phyloP scores from a whole-genome alignment of 306 rosid genomes.

The Lathyrus aphaca region DNA sequence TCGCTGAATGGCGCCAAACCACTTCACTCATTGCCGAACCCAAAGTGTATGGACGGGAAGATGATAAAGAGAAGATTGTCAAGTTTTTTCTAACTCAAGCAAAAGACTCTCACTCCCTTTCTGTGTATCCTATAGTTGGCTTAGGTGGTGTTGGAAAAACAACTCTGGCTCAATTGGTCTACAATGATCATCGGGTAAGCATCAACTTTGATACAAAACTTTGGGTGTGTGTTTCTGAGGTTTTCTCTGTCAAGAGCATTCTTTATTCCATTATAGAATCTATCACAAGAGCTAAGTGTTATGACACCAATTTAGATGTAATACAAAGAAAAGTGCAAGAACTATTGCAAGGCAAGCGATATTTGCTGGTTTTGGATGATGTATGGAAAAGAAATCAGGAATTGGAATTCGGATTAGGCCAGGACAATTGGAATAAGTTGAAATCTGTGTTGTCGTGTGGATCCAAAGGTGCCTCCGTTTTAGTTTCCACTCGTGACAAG shows the following conservation, averaged over 20 bases:
- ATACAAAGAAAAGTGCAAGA: neutral
- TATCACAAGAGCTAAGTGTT: neutral
- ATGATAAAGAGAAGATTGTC: constrained; percentile 8
- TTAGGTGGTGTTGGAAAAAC: constrained; percentile 12
- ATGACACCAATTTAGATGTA: neutral
- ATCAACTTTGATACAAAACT: neutral
- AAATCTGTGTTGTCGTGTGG: constrained; percentile 25
- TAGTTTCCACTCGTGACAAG: constrained; percentile 12
- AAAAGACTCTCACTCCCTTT: neutral
- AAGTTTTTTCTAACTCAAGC: constrained; percentile 2
- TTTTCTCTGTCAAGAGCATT: neutral
- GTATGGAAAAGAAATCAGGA: constrained; percentile 2
- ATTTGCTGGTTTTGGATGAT: constrained; percentile 13
- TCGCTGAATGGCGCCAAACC: no score
- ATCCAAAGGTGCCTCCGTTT: constrained; percentile 3
- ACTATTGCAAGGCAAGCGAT: constrained; percentile 1
- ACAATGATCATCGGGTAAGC: neutral
- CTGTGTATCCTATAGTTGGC: neutral
- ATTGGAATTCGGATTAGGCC: neutral
- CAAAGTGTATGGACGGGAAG: neutral
- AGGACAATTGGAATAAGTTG: constrained; percentile 10
- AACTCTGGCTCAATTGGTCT: constrained; percentile 7
- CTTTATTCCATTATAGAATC: constrained; percentile 4
- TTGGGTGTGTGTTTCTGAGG: constrained; percentile 8
- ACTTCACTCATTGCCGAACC: neutral